These are phyloP conservation scores for Stachybotrys chartarum DNA, from an alignment of 2,329 filamentous ascomycete genomes.

Conservation along the genomic window DNA sequence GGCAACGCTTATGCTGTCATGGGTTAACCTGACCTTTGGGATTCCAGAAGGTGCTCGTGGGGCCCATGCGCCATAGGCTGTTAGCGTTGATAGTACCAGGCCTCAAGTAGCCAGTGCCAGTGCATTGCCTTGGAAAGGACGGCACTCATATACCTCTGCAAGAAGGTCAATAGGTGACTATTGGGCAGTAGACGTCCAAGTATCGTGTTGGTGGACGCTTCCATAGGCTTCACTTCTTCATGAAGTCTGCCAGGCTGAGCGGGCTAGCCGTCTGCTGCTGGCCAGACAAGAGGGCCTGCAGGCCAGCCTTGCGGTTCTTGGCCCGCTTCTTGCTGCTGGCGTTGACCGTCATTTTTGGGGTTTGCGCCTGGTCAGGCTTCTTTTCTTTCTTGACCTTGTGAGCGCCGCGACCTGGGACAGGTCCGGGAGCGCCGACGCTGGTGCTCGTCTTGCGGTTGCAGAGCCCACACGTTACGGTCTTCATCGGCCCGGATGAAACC, in stretches of 20 bases:
- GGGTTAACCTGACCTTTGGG: not conserved
- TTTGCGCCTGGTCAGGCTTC: conserved; percentile 4
- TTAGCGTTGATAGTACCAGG: too few species aligned
- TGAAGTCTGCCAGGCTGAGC: conserved; percentile 50
- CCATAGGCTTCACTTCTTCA: conserved; percentile 25
- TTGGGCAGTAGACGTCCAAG: too few species aligned
- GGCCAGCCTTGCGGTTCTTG: conserved; percentile 56
- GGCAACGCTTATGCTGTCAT: not conserved
- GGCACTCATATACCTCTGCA: too few species aligned
- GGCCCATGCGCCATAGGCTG: too few species aligned
- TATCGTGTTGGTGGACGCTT: too few species aligned
- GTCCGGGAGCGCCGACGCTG: conserved; percentile 29
- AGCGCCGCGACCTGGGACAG: conserved; percentile 15
- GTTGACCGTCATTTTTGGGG: conserved; percentile 35
- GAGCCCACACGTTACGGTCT: conserved; percentile 35
- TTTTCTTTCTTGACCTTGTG: conserved; percentile 11
- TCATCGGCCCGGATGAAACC: conserved; percentile 18
- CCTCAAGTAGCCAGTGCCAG: too few species aligned
- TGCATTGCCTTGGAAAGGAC: too few species aligned
- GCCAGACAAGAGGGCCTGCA: conserved; percentile 55
- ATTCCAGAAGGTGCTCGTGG: not conserved
- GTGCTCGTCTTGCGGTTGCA: conserved; percentile 38
- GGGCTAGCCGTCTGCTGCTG: conserved; percentile 37
- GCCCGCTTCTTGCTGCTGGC: conserved; percentile 58
- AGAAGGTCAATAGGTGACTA: too few species aligned